Evolutionary conservation across 345 rosid genomes (phyloP).

Genomic region (Salix dunnii): DNA sequence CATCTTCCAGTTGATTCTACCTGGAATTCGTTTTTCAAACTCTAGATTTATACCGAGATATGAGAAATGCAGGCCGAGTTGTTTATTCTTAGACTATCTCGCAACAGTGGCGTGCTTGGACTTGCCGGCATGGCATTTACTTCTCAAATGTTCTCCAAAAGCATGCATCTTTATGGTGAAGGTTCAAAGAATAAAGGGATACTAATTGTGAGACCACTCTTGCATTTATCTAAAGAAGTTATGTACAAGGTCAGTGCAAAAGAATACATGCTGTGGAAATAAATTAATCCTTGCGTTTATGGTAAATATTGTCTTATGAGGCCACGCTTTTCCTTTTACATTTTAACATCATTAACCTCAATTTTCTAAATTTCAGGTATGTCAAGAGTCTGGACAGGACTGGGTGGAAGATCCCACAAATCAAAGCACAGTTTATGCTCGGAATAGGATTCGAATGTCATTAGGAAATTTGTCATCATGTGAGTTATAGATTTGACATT

Average conservation of each 20-base stretch:
- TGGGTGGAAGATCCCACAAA: constrained; percentile 97
- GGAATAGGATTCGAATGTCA: constrained; percentile 78
- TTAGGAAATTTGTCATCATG: constrained; percentile 57
- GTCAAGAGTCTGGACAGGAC: constrained; percentile 42
- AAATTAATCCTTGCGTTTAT: not conserved
- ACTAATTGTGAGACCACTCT: constrained; percentile 73
- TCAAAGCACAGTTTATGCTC: constrained; percentile 59
- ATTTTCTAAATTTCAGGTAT: constrained; percentile 44
- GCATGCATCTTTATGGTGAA: constrained; percentile 25
- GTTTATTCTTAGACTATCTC: constrained; percentile 82
- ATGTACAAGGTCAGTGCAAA: constrained; percentile 60
- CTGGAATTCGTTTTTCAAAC: not conserved
- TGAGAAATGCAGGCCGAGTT: constrained; percentile 75
- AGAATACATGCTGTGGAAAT: not conserved
- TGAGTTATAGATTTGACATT: constrained; percentile 30
- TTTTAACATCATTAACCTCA: not conserved
- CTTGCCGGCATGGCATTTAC: constrained; percentile 85
- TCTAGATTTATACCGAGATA: constrained; percentile 8
- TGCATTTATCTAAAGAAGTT: constrained; percentile 73
- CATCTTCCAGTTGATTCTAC: not conserved
- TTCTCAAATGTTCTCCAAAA: constrained; percentile 56
- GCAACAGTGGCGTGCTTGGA: constrained; percentile 90
- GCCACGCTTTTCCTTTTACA: not conserved
- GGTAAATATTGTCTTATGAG: not conserved
- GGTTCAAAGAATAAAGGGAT: constrained; percentile 40